A percentile compares a stretch with the other conserved stretches of the same genome.
Conservation (phyloP, 148 eudicot species). For the Fallopia convolvulus region DNA sequence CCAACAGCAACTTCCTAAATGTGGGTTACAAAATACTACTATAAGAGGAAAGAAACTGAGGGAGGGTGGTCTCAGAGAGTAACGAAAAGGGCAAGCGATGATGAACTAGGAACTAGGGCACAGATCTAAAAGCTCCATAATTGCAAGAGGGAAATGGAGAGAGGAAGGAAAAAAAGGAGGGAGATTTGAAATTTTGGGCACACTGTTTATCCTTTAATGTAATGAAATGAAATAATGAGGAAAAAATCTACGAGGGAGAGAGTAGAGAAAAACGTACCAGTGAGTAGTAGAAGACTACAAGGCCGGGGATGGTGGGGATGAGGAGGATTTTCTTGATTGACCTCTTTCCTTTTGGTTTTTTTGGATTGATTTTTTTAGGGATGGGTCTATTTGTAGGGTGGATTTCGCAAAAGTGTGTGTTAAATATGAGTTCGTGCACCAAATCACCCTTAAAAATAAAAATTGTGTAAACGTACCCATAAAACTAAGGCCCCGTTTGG, state of each 20-base stretch:
- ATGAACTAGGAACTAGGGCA: conserved; percentile 1
- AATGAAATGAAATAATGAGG: not conserved
- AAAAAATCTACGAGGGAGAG: not conserved
- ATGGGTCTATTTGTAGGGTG: too few species aligned
- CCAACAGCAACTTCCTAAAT: not conserved
- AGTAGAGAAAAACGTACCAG: conserved; percentile 5
- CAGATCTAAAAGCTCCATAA: not conserved
- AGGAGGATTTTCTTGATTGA: conserved; percentile 1
- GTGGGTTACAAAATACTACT: not conserved
- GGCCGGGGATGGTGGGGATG: conserved; percentile 2
- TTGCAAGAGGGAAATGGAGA: not conserved
- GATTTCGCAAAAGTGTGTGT: too few species aligned
- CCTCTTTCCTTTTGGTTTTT: not conserved
- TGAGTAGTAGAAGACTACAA: not conserved
- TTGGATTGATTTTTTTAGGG: not conserved
- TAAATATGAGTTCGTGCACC: too few species aligned
- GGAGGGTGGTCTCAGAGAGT: not conserved
- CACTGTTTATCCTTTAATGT: not conserved
- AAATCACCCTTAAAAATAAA: too few species aligned
- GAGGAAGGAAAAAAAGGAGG: not conserved
- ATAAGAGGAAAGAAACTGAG: not conserved
- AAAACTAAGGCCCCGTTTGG: too few species aligned
- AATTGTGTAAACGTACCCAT: too few species aligned
- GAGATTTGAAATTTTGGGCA: not conserved
- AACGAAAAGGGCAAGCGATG: not conserved